These are phyloP conservation scores for Sarocladium strictum DNA, from an alignment of 2,329 filamentous ascomycete species.

Conservation along the genomic window DNA sequence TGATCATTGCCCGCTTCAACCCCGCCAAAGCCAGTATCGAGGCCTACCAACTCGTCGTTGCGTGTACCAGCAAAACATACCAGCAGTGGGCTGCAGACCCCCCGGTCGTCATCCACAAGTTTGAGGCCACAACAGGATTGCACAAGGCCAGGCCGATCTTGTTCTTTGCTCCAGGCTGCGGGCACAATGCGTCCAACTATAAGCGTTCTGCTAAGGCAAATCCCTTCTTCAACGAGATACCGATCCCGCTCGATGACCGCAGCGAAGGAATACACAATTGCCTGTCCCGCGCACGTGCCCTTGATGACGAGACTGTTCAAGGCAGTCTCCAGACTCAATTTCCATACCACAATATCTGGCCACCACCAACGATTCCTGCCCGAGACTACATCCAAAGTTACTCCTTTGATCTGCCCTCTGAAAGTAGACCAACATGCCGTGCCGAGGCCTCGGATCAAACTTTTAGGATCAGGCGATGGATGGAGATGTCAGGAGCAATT, in stretches of 20 bases:
- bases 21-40: constrained; percentile 69
- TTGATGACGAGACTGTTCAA: constrained; percentile 29
- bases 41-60: constrained; percentile 68
- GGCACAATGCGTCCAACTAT: constrained; percentile 17
- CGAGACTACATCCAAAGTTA: constrained; percentile 25
- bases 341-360: constrained; percentile 62
- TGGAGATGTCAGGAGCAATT: constrained; percentile 50
- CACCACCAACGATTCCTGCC: constrained; percentile 60
- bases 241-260: constrained; percentile 43
- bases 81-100: constrained; percentile 60
- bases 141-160: constrained; percentile 71
- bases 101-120: constrained; percentile 64
- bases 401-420: constrained; percentile 39
- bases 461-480: constrained; percentile 73
- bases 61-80: constrained; percentile 47
- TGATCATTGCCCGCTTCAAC: constrained; percentile 75
- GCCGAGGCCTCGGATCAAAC: constrained; percentile 60
- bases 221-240: constrained; percentile 44
- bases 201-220: constrained; percentile 20
- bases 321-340: constrained; percentile 24
- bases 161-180: constrained; percentile 36
- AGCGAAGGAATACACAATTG: constrained; percentile 54
- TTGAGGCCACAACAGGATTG: constrained; percentile 63
- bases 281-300: constrained; percentile 58
- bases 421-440: constrained; percentile 38